Evolutionary conservation across 805 yeast species (phyloP).

Genomic region (Dipodascus geniculatus): DNA sequence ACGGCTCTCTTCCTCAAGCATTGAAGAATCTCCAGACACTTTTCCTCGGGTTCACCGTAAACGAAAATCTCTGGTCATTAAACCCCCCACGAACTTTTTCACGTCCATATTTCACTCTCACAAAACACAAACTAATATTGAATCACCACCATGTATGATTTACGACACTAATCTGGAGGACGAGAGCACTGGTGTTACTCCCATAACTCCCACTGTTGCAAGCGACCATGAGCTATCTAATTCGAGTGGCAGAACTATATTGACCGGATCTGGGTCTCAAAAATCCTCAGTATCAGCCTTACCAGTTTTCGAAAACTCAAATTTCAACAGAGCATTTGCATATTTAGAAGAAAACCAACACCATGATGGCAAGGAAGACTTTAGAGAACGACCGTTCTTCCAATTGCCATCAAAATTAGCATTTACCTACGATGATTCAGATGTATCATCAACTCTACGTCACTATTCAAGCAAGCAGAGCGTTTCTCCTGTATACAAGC

Average conservation of each 20-base stretch:
- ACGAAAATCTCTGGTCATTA: background rate
- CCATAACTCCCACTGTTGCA: background rate
- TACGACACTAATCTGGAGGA: background rate
- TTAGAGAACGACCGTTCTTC: background rate
- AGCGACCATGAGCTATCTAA: background rate
- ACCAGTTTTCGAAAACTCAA: background rate
- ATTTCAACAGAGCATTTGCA: background rate
- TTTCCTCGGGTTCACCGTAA: background rate
- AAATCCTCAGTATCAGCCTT: background rate
- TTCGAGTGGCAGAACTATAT: constrained; percentile 1
- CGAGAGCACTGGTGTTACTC: background rate
- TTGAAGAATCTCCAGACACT: background rate
- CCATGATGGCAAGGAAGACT: background rate
- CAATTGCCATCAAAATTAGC: background rate
- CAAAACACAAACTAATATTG: background rate
- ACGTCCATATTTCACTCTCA: background rate
- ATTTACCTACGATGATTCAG: background rate
- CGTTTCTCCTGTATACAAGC: constrained; percentile 7
- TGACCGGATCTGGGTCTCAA: background rate
- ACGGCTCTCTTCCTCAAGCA: background rate
- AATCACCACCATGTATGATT: background rate
- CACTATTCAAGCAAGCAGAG: constrained; percentile 2
- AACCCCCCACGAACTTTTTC: background rate
- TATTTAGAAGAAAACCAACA: background rate
- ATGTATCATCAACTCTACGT: background rate